phyloP scores from a whole-genome alignment of 2,329 filamentous ascomycete species.

The Lachnellula suecica region DNA sequence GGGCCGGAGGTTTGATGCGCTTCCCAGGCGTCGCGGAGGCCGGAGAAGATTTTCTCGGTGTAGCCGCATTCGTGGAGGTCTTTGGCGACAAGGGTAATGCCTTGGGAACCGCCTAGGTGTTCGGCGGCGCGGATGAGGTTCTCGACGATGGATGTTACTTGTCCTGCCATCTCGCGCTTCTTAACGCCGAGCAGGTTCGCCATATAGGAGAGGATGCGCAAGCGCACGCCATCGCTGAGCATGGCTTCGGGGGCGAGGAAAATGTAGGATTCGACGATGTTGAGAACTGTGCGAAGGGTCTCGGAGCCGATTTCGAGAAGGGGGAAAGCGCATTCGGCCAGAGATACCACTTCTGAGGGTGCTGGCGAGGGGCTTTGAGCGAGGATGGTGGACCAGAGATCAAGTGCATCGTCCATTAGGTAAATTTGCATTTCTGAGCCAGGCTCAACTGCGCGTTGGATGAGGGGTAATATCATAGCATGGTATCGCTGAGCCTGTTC shows the following conservation, averaged over 20 bases:
- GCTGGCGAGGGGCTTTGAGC: conserved; percentile 63
- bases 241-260: conserved; percentile 68
- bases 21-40: conserved; percentile 67
- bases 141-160: conserved; percentile 62
- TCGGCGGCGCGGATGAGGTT: conserved; percentile 63
- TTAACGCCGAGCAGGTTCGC: conserved; percentile 49
- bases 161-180: conserved; percentile 56
- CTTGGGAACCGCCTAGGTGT: conserved; percentile 58
- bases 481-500: conserved; percentile 77
- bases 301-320: conserved; percentile 67
- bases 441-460: conserved; percentile 75
- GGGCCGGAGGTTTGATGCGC: conserved; percentile 82
- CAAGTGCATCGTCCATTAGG: conserved; percentile 86
- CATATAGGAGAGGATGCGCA: conserved; percentile 48
- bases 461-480: conserved; percentile 74
- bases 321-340: conserved; percentile 63
- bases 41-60: conserved; percentile 61
- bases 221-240: conserved; percentile 55
- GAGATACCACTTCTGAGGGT: conserved; percentile 58
- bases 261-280: conserved; percentile 69
- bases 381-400: conserved; percentile 80
- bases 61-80: conserved; percentile 66
- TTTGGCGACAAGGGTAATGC: conserved; percentile 61
- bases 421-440: conserved; percentile 75
- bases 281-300: conserved; percentile 59